These are phyloP conservation scores for Nepenthes gracilis DNA, from an alignment of 148 eudicot species.

Conservation along the genomic window DNA sequence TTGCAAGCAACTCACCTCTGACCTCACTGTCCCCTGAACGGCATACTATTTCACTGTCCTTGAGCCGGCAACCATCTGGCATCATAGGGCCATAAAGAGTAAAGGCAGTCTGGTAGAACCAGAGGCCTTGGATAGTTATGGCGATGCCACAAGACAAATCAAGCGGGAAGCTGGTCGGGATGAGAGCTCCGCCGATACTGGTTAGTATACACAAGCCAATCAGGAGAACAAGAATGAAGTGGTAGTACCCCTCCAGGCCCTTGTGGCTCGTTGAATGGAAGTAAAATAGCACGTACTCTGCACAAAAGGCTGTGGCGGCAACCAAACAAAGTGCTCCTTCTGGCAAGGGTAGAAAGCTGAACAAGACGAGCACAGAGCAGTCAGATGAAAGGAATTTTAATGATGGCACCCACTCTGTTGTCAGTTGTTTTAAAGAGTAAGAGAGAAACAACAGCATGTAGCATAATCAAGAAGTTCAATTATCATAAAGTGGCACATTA, in stretches of 20 bases:
- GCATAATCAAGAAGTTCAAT: too few relatives aligned
- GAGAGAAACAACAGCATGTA: too few relatives aligned
- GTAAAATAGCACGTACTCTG: constrained; percentile 74
- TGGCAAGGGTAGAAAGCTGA: constrained; percentile 73
- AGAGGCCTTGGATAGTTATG: constrained; percentile 80
- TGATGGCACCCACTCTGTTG: too few relatives aligned
- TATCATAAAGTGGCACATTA: too few relatives aligned
- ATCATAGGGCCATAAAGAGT: constrained; percentile 87
- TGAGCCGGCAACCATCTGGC: constrained; percentile 64
- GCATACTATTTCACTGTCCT: constrained; percentile 40
- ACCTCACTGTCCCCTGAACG: constrained; percentile 28
- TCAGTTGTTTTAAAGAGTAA: too few relatives aligned
- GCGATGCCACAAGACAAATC: constrained; percentile 64
- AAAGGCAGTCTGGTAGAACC: constrained; percentile 95
- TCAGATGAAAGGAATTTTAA: too few relatives aligned
- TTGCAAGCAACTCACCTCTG: constrained; percentile 73
- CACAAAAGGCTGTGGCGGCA: constrained; percentile 73
- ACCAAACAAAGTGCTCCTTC: constrained; percentile 69
- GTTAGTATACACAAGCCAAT: constrained; percentile 57
- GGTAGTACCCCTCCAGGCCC: constrained; percentile 93
- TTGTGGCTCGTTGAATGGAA: constrained; percentile 86
- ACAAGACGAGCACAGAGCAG: neutral
- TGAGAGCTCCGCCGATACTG: constrained; percentile 46
- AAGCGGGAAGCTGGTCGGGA: constrained; percentile 67
- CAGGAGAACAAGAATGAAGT: constrained; percentile 68